These are phyloP conservation scores for Phialophora macrospora DNA, from an alignment of 2,329 filamentous ascomycete species.

Conservation along the genomic window DNA sequence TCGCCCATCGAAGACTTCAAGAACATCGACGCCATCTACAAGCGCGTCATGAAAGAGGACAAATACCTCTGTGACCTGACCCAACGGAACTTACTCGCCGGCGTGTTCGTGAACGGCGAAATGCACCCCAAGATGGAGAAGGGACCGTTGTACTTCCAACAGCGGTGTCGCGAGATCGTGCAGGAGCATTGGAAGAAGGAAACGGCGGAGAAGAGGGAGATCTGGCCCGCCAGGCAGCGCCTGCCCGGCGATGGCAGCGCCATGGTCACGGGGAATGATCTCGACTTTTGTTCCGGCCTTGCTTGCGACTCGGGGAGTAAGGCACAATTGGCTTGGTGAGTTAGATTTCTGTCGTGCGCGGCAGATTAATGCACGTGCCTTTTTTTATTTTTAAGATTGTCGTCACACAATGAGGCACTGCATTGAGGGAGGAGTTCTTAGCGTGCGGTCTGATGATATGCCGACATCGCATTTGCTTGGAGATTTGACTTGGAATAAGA, in stretches of 20 bases:
- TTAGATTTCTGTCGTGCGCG: not conserved
- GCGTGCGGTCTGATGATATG: not conserved
- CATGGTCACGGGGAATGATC: slow-evolving; percentile 1
- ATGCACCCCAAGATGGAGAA: slow-evolving; percentile 67
- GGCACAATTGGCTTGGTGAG: slow-evolving; percentile 1
- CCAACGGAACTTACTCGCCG: slow-evolving; percentile 65
- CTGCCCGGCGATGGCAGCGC: not conserved
- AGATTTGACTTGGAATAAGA: not conserved
- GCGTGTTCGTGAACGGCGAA: slow-evolving; percentile 67
- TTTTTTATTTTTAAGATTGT: not conserved
- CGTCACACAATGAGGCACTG: not conserved
- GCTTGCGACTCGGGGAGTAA: not conserved
- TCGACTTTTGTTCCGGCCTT: slow-evolving; percentile 5
- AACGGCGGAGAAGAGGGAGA: slow-evolving; percentile 52
- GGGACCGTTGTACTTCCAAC: slow-evolving; percentile 63
- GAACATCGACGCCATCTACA: slow-evolving; percentile 64
- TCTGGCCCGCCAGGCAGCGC: slow-evolving; percentile 54
- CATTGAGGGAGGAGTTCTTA: not conserved
- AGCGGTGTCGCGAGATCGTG: slow-evolving; percentile 55
- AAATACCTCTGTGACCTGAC: slow-evolving; percentile 65
- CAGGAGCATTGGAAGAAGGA: slow-evolving; percentile 56
- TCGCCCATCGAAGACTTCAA: slow-evolving; percentile 64
- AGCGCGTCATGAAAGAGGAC: slow-evolving; percentile 68
- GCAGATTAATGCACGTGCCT: slow-evolving; percentile 1
- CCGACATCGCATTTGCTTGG: not conserved